Percentiles rank a stretch among this genome's conserved stretches.
Conservation (phyloP, 805 yeast species). For the Yarrowia bubula region DNA sequence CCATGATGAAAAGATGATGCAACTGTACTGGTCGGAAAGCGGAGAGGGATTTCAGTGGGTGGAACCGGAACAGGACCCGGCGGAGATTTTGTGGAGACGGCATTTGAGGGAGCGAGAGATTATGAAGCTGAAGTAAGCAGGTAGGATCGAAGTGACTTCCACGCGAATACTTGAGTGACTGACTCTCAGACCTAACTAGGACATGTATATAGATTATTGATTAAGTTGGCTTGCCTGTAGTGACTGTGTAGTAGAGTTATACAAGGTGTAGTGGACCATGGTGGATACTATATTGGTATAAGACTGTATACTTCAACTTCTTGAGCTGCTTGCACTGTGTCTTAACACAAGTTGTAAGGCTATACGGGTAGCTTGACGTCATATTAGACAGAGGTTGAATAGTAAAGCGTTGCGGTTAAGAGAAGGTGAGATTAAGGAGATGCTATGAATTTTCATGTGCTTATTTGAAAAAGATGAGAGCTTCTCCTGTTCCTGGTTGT, state of each 20-base stretch:
- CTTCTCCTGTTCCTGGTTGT: too few relatives aligned
- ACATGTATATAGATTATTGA: constrained; percentile 9
- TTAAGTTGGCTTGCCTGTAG: neutral
- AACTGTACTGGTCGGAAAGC: constrained; percentile 83
- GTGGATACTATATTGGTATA: too few relatives aligned
- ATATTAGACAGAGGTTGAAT: too few relatives aligned
- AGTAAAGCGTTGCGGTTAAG: neutral
- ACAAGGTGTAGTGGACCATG: neutral
- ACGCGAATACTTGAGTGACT: too few relatives aligned
- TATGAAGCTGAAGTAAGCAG: constrained; percentile 8
- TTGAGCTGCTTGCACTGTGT: too few relatives aligned
- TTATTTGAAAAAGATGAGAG: too few relatives aligned
- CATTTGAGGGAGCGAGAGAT: constrained; percentile 35
- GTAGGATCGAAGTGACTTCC: too few relatives aligned
- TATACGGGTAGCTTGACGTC: too few relatives aligned
- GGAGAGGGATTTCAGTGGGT: constrained; percentile 88
- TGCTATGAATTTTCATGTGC: too few relatives aligned
- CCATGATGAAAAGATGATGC: constrained; percentile 63
- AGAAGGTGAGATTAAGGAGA: too few relatives aligned
- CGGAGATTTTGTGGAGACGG: constrained; percentile 47
- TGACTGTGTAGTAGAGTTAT: neutral
- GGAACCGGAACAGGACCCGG: constrained; percentile 89
- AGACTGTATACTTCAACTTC: too few relatives aligned
- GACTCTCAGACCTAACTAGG: neutral
- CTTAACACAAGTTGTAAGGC: too few relatives aligned